A percentile compares a stretch with the other conserved stretches of the same genome.
phyloP scores from a whole-genome alignment of 208 protist species.

The Trypanosoma avium region DNA sequence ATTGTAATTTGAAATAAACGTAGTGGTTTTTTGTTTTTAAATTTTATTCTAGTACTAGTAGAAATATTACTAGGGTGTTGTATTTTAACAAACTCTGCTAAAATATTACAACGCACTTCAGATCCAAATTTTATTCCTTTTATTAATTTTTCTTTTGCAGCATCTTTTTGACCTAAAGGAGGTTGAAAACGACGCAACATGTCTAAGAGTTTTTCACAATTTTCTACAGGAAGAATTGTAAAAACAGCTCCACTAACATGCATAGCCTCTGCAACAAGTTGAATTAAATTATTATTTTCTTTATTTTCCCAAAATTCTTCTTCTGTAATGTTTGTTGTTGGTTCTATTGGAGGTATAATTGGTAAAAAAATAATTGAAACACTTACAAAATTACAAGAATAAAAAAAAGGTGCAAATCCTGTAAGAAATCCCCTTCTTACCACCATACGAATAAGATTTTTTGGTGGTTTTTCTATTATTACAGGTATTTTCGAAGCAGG shows the following conservation, averaged over 20 bases:
- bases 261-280: background rate
- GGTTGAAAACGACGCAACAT: too few species aligned
- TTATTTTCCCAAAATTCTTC: too few species aligned
- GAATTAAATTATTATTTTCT: background rate
- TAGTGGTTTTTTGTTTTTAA: background rate
- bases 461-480: background rate
- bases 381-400: slow-evolving; percentile 14
- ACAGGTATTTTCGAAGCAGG: background rate
- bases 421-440: background rate
- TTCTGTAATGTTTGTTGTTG: too few species aligned
- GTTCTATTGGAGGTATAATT: background rate
- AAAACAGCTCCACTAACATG: background rate
- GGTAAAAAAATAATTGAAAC: slow-evolving; percentile 5
- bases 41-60: too few species aligned
- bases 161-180: too few species aligned
- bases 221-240: background rate
- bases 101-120: background rate
- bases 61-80: too few species aligned
- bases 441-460: slow-evolving; percentile 12
- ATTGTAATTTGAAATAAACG: slow-evolving; percentile 13
- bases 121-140: background rate
- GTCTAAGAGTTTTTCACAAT: background rate
- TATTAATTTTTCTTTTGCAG: too few species aligned
- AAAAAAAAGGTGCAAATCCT: background rate
- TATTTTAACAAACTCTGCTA: slow-evolving; percentile 6